phyloP scores from a whole-genome alignment of 1,139 yeast species.

The Scheffersomyces stambukii region DNA sequence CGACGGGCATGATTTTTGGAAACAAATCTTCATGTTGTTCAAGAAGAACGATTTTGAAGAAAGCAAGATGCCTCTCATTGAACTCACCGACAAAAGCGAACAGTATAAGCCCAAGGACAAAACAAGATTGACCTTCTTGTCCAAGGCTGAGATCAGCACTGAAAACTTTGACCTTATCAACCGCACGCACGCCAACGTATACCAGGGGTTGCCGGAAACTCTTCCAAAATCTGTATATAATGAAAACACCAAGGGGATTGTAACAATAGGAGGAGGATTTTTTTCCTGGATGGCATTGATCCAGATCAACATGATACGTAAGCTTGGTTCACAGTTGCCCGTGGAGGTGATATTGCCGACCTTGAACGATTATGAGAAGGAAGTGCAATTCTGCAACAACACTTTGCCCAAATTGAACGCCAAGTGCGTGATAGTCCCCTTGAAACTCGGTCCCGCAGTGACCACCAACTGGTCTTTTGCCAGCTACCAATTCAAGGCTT shows the following conservation, averaged over 20 bases:
- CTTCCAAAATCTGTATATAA: constrained; percentile 21
- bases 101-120: not conserved
- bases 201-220: constrained; percentile 20
- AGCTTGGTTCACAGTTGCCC: constrained; percentile 31
- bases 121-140: not conserved
- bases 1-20: too few relatives aligned
- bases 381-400: constrained; percentile 21
- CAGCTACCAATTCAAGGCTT: constrained; percentile 38
- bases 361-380: constrained; percentile 25
- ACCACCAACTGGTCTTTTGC: constrained; percentile 29
- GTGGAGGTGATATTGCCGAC: constrained; percentile 35
- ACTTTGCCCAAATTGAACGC: constrained; percentile 25
- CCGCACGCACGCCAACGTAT: constrained; percentile 19
- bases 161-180: constrained; percentile 19
- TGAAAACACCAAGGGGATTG: constrained; percentile 28
- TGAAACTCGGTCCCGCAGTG: constrained; percentile 28
- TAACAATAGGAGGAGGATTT: constrained; percentile 35
- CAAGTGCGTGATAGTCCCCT: constrained; percentile 29
- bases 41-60: too few relatives aligned
- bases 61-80: constrained; percentile 2
- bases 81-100: constrained; percentile 1
- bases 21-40: too few relatives aligned
- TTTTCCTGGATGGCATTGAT: constrained; percentile 38
- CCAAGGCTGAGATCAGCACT: too few relatives aligned
- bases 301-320: constrained; percentile 28